A percentile compares a stretch with the other conserved stretches of the same genome.
phyloP scores from a whole-genome alignment of 2,329 filamentous ascomycete species.

The Sarocladium brachiariae region DNA sequence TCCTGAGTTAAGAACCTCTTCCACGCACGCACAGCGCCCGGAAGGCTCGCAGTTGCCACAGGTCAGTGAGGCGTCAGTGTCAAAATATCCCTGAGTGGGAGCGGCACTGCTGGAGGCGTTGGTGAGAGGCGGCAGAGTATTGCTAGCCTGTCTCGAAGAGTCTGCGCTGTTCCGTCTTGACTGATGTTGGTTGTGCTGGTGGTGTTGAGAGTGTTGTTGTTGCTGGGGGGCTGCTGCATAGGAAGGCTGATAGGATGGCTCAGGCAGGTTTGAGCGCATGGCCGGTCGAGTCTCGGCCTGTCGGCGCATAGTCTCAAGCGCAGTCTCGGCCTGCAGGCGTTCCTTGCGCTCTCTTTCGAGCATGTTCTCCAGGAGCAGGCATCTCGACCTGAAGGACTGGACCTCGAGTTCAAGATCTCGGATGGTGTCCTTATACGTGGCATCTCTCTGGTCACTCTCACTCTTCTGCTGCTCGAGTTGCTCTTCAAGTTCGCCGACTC shows the following conservation, averaged over 20 bases:
- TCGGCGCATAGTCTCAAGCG: constrained; percentile 30
- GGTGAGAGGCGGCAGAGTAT: constrained; percentile 3
- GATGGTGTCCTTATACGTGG: constrained; percentile 51
- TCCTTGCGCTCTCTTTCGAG: constrained; percentile 51
- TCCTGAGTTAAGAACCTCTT: constrained; percentile 48
- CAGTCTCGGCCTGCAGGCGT: constrained; percentile 35
- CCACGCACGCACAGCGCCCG: constrained; percentile 51
- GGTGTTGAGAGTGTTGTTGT: constrained; percentile 20
- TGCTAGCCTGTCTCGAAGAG: background rate
- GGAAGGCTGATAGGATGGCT: constrained; percentile 19
- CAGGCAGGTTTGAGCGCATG: constrained; percentile 15
- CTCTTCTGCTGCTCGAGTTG: constrained; percentile 56
- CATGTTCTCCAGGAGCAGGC: constrained; percentile 55
- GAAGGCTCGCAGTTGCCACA: constrained; percentile 51
- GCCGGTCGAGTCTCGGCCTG: constrained; percentile 17
- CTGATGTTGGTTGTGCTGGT: constrained; percentile 20
- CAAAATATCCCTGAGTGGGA: background rate
- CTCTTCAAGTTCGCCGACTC: constrained; percentile 69
- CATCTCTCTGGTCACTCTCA: constrained; percentile 48
- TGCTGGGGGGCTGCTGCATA: constrained; percentile 21
- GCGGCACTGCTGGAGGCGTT: background rate
- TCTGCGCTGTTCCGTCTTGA: background rate
- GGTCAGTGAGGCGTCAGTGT: constrained; percentile 23
- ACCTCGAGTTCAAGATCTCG: constrained; percentile 57
- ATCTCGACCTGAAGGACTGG: constrained; percentile 56